phyloP scores from a whole-genome alignment of 441 rosid species.

The Populus hybrid region DNA sequence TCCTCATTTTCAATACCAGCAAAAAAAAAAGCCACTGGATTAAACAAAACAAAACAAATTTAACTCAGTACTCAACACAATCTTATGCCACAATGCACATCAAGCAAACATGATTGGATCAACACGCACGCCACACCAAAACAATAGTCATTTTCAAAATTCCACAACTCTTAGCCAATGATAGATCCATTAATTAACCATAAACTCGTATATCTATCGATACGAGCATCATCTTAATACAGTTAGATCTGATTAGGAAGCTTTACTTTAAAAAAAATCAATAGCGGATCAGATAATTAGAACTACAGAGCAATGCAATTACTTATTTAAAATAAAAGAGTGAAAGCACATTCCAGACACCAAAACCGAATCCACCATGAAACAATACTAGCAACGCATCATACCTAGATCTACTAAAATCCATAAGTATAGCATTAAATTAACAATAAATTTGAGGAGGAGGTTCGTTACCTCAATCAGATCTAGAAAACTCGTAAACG shows the following conservation, averaged over 20 bases:
- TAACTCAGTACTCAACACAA: slow-evolving; percentile 10
- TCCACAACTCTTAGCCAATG: not conserved
- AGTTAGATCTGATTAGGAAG: not conserved
- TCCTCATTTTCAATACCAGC: slow-evolving; percentile 31
- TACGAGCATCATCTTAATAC: not conserved
- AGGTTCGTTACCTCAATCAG: slow-evolving; percentile 17
- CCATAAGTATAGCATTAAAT: not conserved
- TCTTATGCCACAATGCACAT: not conserved
- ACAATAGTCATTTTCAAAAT: not conserved
- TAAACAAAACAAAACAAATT: slow-evolving; percentile 19
- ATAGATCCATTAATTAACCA: not conserved
- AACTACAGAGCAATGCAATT: not conserved
- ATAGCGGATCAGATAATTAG: not conserved
- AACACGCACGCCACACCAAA: not conserved
- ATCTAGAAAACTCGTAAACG: slow-evolving; percentile 15
- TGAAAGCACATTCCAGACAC: too few relatives aligned
- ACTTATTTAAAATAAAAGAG: too few relatives aligned
- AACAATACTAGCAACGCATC: not conserved
- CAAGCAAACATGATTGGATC: not conserved
- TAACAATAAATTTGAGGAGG: not conserved
- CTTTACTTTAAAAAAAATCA: not conserved
- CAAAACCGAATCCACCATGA: not conserved
- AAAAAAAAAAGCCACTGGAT: slow-evolving; percentile 16
- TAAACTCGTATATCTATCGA: not conserved
- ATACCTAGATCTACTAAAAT: not conserved